Conservation (phyloP, 768 basidiomycete genomes). For the Macrolepiota albuminosa region DNA sequence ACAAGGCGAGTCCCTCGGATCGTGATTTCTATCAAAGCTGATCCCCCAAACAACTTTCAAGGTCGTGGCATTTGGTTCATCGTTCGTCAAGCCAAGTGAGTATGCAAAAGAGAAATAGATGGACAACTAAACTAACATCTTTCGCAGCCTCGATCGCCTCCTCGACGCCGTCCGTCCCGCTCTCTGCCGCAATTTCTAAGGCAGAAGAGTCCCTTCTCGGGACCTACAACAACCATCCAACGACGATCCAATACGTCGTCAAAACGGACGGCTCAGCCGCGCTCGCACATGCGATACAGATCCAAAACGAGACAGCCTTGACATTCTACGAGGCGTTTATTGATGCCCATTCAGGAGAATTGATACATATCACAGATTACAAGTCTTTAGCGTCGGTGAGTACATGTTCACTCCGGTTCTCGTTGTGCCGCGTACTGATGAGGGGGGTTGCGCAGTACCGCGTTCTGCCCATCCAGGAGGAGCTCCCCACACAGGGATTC, state of each 20-base stretch:
- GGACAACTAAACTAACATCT: background rate
- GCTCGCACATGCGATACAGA: conserved; percentile 35
- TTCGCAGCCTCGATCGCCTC: conserved; percentile 24
- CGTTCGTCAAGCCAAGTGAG: conserved; percentile 39
- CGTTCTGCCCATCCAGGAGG: conserved; percentile 42
- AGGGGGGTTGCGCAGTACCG: conserved; percentile 26
- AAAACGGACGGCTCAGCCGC: conserved; percentile 31
- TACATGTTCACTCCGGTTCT: background rate
- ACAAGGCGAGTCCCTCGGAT: conserved; percentile 4
- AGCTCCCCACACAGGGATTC: conserved; percentile 41
- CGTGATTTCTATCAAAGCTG: background rate
- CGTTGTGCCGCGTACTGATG: background rate
- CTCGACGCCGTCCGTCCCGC: conserved; percentile 30
- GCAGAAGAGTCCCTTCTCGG: conserved; percentile 34
- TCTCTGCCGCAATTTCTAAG: conserved; percentile 28
- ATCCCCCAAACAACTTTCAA: conserved; percentile 8
- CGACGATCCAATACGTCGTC: conserved; percentile 36
- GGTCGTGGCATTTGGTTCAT: conserved; percentile 39
- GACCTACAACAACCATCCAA: conserved; percentile 34
- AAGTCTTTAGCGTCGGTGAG: conserved; percentile 38
- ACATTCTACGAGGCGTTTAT: conserved; percentile 57
- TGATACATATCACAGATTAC: conserved; percentile 50
- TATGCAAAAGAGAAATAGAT: background rate
- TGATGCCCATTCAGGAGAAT: conserved; percentile 49
- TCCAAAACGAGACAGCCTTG: conserved; percentile 27